Percentiles rank a stretch among this genome's conserved stretches.
Evolutionary conservation across 805 yeast species (phyloP).

Genomic region (Kazachstania viticola): DNA sequence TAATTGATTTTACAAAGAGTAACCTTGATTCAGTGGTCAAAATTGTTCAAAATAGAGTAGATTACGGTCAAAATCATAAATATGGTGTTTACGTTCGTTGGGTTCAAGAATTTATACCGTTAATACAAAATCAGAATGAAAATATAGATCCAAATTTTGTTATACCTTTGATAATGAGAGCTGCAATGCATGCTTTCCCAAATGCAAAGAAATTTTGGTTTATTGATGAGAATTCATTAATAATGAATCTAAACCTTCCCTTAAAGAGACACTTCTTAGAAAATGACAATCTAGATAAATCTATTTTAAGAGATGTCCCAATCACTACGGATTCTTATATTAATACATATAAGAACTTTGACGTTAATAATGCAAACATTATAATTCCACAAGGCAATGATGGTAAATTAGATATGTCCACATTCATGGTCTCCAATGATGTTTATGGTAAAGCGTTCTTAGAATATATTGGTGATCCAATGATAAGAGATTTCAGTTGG

Average conservation of each 20-base stretch:
- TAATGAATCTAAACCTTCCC: constrained; percentile 59
- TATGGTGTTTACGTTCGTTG: constrained; percentile 81
- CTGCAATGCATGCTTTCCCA: constrained; percentile 92
- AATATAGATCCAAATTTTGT: constrained; percentile 13
- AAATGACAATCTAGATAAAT: constrained; percentile 48
- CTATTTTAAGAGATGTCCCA: constrained; percentile 60
- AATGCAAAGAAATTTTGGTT: constrained; percentile 86
- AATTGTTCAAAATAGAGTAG: constrained; percentile 75
- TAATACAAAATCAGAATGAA: constrained; percentile 36
- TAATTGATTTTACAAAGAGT: constrained; percentile 62
- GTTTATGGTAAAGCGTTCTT: constrained; percentile 52
- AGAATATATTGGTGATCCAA: constrained; percentile 71
- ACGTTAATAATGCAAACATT: constrained; percentile 43
- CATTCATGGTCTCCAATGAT: constrained; percentile 63
- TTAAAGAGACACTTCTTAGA: constrained; percentile 48
- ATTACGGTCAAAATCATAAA: constrained; percentile 70
- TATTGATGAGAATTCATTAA: constrained; percentile 63
- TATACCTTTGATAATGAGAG: constrained; percentile 38
- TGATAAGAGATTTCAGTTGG: constrained; percentile 52
- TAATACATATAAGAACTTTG: constrained; percentile 49
- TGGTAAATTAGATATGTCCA: constrained; percentile 49
- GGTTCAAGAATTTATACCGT: constrained; percentile 70
- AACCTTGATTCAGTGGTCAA: constrained; percentile 48
- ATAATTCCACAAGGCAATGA: constrained; percentile 57
- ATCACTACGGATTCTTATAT: constrained; percentile 32